Conservation (phyloP, 768 basidiomycete genomes). For the Boletus tylopilopsis region DNA sequence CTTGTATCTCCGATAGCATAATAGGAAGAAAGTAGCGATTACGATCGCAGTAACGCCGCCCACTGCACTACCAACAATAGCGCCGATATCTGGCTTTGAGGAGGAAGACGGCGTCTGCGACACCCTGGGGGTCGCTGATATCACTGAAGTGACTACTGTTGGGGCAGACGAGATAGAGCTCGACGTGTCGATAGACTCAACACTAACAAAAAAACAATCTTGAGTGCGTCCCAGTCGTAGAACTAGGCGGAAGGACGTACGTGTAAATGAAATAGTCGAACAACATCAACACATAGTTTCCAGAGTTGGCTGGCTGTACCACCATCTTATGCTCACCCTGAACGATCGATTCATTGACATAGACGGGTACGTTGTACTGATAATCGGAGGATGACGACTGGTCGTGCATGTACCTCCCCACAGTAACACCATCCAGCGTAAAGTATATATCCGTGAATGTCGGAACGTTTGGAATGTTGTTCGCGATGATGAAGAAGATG, state of each 20-base stretch:
- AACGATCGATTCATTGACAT: slow-evolving; percentile 2
- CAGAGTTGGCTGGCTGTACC: slow-evolving; percentile 1
- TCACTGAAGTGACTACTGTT: too few relatives aligned
- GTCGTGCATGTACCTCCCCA: background rate
- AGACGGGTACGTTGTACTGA: slow-evolving; percentile 15
- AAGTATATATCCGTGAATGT: slow-evolving; percentile 7
- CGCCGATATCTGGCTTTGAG: background rate
- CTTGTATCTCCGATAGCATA: slow-evolving; percentile 8
- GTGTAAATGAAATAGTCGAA: slow-evolving; percentile 21
- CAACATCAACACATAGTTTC: slow-evolving; percentile 1
- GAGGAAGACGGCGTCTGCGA: background rate
- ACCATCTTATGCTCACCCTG: slow-evolving; percentile 6
- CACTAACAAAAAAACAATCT: background rate
- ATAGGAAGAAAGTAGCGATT: background rate
- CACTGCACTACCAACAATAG: slow-evolving; percentile 7
- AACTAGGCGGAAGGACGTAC: background rate
- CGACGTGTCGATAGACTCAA: background rate
- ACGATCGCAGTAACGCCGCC: slow-evolving; percentile 1
- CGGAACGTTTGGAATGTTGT: background rate
- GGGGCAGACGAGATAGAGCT: background rate
- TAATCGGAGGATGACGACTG: background rate
- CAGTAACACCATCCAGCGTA: background rate
- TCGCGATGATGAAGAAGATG: slow-evolving; percentile 20
- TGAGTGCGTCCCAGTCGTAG: background rate
- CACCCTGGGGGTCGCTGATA: too few relatives aligned